These are phyloP conservation scores for Entoloma clypeatum DNA, from an alignment of 1,284 basidiomycete genomes.

Conservation along the genomic window DNA sequence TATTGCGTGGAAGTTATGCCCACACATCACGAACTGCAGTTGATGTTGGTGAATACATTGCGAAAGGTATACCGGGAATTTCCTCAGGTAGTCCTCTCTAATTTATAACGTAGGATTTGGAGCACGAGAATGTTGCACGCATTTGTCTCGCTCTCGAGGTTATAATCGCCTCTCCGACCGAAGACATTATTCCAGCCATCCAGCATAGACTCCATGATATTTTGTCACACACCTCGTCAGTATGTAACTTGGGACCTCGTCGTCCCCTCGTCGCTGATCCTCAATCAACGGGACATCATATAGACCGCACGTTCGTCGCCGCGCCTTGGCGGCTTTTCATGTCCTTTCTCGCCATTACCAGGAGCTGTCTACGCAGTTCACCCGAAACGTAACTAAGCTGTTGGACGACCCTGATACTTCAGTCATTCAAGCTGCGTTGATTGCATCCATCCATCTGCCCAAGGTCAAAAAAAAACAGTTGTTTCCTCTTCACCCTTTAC, in stretches of 20 bases:
- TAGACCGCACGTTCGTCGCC: slow-evolving; percentile 58
- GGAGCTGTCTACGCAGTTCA: slow-evolving; percentile 44
- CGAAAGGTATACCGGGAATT: slow-evolving; percentile 52
- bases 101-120: slow-evolving; percentile 54
- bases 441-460: slow-evolving; percentile 26
- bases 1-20: slow-evolving; percentile 74
- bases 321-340: slow-evolving; percentile 55
- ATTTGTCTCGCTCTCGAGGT: slow-evolving; percentile 72
- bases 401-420: slow-evolving; percentile 44
- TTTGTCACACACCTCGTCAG: slow-evolving; percentile 71
- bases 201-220: slow-evolving; percentile 60
- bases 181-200: slow-evolving; percentile 69
- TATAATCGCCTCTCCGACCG: slow-evolving; percentile 53
- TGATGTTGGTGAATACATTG: slow-evolving; percentile 82
- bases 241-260: slow-evolving; percentile 35
- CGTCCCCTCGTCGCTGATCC: slow-evolving; percentile 8
- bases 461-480: too few species aligned
- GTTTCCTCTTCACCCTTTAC: too few species aligned
- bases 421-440: slow-evolving; percentile 49
- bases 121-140: slow-evolving; percentile 45
- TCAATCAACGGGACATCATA: slow-evolving; percentile 10
- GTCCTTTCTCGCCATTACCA: slow-evolving; percentile 47
- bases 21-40: slow-evolving; percentile 57
- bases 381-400: slow-evolving; percentile 40
- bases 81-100: slow-evolving; percentile 3